A percentile compares a stretch with the other conserved stretches of the same genome.
Evolutionary conservation across 177 flowering plant genomes (phyloP).

Genomic region (Tripterygium wilfordii): DNA sequence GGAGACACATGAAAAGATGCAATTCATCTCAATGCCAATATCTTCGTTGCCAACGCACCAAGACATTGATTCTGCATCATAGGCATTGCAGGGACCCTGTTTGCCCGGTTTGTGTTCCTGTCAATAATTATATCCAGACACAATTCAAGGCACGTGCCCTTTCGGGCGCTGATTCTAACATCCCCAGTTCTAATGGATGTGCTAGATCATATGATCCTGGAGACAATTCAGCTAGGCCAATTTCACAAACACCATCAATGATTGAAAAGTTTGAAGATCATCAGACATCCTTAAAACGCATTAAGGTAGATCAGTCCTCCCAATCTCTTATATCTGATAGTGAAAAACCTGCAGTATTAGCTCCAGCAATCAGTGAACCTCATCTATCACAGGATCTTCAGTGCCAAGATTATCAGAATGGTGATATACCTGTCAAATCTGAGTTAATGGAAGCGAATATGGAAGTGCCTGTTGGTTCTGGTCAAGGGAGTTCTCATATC

Average conservation of each 20-base stretch:
- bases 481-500: slow-evolving; percentile 24
- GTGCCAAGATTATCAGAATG: slow-evolving; percentile 27
- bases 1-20: slow-evolving; percentile 60
- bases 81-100: slow-evolving; percentile 36
- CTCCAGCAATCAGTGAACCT: slow-evolving; percentile 25
- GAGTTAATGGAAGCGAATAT: slow-evolving; percentile 45
- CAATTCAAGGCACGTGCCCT: slow-evolving; percentile 26
- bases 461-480: slow-evolving; percentile 35
- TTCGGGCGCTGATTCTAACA: slow-evolving; percentile 20
- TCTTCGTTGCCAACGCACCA: slow-evolving; percentile 58
- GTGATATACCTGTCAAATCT: slow-evolving; percentile 33
- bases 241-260: slow-evolving; percentile 26
- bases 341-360: slow-evolving; percentile 33
- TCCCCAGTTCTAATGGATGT: slow-evolving; percentile 30
- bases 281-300: slow-evolving; percentile 62
- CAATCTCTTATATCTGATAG: slow-evolving; percentile 29
- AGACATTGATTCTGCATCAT: slow-evolving; percentile 43
- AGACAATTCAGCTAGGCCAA: slow-evolving; percentile 24
- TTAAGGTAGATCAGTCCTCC: slow-evolving; percentile 64
- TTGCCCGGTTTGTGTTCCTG: slow-evolving; percentile 86
- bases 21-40: slow-evolving; percentile 35
- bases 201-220: slow-evolving; percentile 37
- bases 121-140: slow-evolving; percentile 27
- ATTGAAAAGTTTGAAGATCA: slow-evolving; percentile 46
- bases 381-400: slow-evolving; percentile 25